A percentile compares a stretch with the other conserved stretches of the same genome.
phyloP scores from a whole-genome alignment of 179 eudicot species.

The Beta corolliflora region DNA sequence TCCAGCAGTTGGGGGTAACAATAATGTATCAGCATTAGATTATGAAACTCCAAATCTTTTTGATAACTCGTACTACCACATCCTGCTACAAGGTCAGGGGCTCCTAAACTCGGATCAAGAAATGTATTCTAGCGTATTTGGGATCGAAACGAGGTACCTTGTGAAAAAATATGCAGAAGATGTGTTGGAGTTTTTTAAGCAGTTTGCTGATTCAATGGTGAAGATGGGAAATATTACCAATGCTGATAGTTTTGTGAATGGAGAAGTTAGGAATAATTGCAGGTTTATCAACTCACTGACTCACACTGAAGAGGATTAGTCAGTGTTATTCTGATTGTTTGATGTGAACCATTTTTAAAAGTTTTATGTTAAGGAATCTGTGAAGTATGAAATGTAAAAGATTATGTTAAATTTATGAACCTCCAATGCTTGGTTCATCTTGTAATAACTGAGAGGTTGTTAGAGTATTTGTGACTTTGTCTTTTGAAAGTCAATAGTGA shows the following conservation, averaged over 20 bases:
- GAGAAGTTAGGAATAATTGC: constrained; percentile 86
- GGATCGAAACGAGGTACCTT: constrained; percentile 59
- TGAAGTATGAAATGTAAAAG: background rate
- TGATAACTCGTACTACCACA: constrained; percentile 79
- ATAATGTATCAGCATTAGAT: constrained; percentile 72
- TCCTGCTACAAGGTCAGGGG: constrained; percentile 74
- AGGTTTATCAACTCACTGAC: constrained; percentile 69
- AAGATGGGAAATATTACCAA: constrained; percentile 82
- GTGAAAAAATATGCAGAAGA: constrained; percentile 69
- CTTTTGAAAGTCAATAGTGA: too few species aligned
- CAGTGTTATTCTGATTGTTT: background rate
- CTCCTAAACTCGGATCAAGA: constrained; percentile 85
- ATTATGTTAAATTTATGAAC: background rate
- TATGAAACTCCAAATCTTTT: constrained; percentile 65
- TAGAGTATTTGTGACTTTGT: background rate
- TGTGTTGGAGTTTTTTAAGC: constrained; percentile 66
- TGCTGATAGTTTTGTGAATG: constrained; percentile 59
- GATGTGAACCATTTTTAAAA: background rate
- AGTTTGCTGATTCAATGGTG: constrained; percentile 91
- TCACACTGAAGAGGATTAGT: constrained; percentile 26
- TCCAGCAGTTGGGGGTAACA: constrained; percentile 53
- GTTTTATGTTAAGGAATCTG: background rate
- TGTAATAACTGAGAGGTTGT: background rate
- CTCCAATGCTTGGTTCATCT: background rate
- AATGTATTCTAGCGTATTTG: constrained; percentile 74